Percentiles rank a stretch among this genome's conserved stretches.
phyloP scores from a whole-genome alignment of 2,329 filamentous ascomycete genomes.

The Aspergillus novoparasiticus region DNA sequence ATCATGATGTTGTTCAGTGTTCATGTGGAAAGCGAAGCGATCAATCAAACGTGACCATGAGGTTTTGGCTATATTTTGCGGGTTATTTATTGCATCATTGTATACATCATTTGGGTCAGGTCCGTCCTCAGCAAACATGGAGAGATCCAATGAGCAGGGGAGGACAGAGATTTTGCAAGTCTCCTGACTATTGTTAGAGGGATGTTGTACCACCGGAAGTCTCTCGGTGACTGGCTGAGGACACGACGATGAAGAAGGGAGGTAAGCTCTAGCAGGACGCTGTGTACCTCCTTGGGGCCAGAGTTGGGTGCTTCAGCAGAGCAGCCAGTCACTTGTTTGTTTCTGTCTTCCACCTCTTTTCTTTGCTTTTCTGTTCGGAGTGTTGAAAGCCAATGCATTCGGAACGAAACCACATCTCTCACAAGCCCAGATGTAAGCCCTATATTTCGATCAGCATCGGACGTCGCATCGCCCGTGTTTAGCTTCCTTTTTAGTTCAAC shows the following conservation, averaged over 20 bases:
- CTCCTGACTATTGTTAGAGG: neutral
- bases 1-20: neutral
- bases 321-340: neutral
- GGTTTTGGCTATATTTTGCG: neutral
- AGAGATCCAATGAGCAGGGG: neutral
- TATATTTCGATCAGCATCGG: constrained; percentile 6
- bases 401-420: neutral
- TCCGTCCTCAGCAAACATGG: neutral
- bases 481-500: constrained; percentile 6
- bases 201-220: neutral
- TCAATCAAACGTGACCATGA: neutral
- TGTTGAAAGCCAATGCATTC: neutral
- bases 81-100: neutral
- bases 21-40: neutral
- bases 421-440: neutral
- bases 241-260: neutral
- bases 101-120: neutral
- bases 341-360: neutral
- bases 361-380: neutral
- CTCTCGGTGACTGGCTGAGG: neutral
- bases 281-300: constrained; percentile 6
- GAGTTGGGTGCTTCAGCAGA: constrained; percentile 8
- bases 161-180: neutral
- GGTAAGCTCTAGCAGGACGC: neutral
- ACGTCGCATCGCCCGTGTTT: constrained; percentile 3